Conservation (phyloP, 2,329 filamentous ascomycete species). For the Alternaria novae-zelandiae region DNA sequence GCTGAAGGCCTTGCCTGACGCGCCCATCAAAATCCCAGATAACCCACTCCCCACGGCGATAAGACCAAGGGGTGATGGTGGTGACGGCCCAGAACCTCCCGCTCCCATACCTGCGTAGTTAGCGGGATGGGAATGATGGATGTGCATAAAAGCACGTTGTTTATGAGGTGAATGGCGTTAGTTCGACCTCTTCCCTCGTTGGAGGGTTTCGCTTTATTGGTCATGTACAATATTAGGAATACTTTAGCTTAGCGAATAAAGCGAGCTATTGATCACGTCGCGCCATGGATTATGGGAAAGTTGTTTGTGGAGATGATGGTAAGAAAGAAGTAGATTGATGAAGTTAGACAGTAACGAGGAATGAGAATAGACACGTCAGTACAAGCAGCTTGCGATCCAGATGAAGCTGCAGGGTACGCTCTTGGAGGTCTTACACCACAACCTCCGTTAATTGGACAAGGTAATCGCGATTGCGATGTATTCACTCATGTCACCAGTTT, state of each 20-base stretch:
- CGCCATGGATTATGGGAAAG: neutral
- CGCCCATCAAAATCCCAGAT: conserved; percentile 73
- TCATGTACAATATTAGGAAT: neutral
- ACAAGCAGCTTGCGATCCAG: neutral
- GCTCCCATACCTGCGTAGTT: conserved; percentile 28
- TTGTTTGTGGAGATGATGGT: neutral
- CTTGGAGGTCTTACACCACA: neutral
- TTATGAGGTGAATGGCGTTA: neutral
- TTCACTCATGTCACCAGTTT: neutral
- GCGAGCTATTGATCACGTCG: neutral
- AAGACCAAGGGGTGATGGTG: conserved; percentile 26
- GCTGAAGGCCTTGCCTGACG: conserved; percentile 62
- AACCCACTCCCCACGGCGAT: conserved; percentile 17
- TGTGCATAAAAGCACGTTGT: neutral
- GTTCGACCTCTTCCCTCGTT: neutral
- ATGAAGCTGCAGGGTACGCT: neutral
- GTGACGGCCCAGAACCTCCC: conserved; percentile 17
- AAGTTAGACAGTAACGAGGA: accelerated
- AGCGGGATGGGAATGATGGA: neutral
- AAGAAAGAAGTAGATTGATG: neutral
- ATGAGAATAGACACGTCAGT: neutral
- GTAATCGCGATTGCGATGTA: neutral
- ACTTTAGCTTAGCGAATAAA: neutral
- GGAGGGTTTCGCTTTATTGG: neutral
- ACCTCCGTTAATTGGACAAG: neutral